Evolutionary conservation across 2,329 filamentous ascomycete species (phyloP).

Genomic region (Podosphaera leucotricha): DNA sequence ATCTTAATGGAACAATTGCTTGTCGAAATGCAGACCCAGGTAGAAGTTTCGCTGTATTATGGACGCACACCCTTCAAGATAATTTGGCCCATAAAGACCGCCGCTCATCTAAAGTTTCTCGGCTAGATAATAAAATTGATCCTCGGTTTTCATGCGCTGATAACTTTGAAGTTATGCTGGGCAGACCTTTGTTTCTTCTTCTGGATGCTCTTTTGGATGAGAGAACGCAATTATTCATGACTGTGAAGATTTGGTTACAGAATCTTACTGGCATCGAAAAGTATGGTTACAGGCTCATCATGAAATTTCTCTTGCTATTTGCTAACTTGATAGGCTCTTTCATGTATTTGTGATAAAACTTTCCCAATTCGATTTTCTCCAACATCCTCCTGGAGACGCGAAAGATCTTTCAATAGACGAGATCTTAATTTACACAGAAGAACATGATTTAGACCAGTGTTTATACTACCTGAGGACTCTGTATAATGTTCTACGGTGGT

Average conservation of each 20-base stretch:
- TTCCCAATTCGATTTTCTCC: conserved; percentile 28
- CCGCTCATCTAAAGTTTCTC: conserved; percentile 24
- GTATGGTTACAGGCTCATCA: conserved; percentile 17
- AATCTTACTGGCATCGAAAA: conserved; percentile 37
- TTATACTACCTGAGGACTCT: conserved; percentile 58
- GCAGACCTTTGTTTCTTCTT: conserved; percentile 57
- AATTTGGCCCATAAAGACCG: conserved; percentile 22
- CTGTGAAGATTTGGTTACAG: conserved; percentile 61
- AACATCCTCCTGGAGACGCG: background rate
- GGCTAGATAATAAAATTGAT: conserved; percentile 15
- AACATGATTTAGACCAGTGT: conserved; percentile 52
- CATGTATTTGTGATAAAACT: conserved; percentile 35
- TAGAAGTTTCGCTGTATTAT: conserved; percentile 50
- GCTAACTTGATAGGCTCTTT: conserved; percentile 26
- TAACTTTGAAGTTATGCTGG: conserved; percentile 50
- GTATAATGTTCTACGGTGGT: conserved; percentile 45
- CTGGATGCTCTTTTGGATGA: conserved; percentile 57
- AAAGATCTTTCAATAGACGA: background rate
- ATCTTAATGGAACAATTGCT: conserved; percentile 24
- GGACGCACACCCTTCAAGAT: conserved; percentile 54
- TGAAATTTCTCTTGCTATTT: background rate
- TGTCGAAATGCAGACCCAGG: conserved; percentile 33
- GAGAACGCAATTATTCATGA: conserved; percentile 49
- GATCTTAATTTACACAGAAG: conserved; percentile 20
- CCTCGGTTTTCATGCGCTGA: conserved; percentile 29